Base-by-base conservation (phyloP, 2,329 filamentous ascomycete genomes). In the Aaosphaeria arxii region DNA sequence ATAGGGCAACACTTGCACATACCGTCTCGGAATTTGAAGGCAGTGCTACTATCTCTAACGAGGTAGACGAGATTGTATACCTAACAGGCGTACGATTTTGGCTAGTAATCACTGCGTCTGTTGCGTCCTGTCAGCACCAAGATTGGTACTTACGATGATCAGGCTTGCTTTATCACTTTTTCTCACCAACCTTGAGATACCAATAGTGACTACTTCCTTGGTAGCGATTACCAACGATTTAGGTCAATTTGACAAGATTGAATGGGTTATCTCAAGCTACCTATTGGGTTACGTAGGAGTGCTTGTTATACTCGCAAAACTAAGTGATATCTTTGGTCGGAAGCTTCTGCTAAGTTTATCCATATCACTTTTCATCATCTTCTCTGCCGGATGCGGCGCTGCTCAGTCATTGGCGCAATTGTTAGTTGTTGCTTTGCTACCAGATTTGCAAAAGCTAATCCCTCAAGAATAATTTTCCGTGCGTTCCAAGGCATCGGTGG, bases 121-220 rank as follows among this genome's bases (percentile, higher is more conserved):
- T 30, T 40, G 24, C 17, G 24, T n/a, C 11, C 17, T 11, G 30
- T 29, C n/a, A 29, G 6, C 11, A 13, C 11, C 7, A n/a, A 36
- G 33, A 36, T 36, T n/a, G 33, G n/a, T 36, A 36, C n/a, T 36
- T 9, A 36, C n/a, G n/a, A 36, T 36, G n/a, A 9, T 7, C 28
- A 46, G 44, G 13, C 11, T 48, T n/a, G 46, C 42, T 7, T 7
- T 46, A 6, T 30, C 44, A 13, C 53, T 58, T 5, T 68, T 63
- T 30, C 55, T 69, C 13, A 61, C 62, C n/a, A 67, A 67, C 42
- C 32, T 70, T 13, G 62, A 69, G 44, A 56, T 62, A 29, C 64
- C 65, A 2, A 62, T 69, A 17, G 65, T 69, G 11, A 67, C 62
- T 46, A 67, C 65, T 9, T 64, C 64, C 11, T 54, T 70, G 2